Base-by-base conservation (phyloP, 1,284 basidiomycete genomes). In the Ustilago crameri region DNA sequence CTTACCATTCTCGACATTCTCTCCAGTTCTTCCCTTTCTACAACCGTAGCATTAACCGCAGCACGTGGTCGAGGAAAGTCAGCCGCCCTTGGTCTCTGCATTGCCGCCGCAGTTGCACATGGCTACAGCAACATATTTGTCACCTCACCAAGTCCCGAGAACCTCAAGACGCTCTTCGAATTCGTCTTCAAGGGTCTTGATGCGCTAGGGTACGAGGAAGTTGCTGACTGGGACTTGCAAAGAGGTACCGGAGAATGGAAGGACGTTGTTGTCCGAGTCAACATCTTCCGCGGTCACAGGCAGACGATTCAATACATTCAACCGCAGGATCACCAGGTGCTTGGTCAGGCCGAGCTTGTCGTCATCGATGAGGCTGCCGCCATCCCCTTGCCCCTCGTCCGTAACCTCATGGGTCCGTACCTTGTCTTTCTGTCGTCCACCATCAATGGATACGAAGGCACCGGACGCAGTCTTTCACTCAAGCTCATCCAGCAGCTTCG, bases 401-500 rank as follows among this genome's bases (percentile, higher is more conserved):
- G 91, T 69, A 93, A 93, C 78, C 90, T 98, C 62, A 90, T 99
- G 66, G 96, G 96, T 0, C 95, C 95, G 0, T 98, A 98, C 85
- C 91, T 98, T 41, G 94, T 98, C 50, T 98, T 98, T 87, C 91
- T 98, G 87, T 93, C 94, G 1, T 96, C 93, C 18, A 99, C 96
- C 2, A 95, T 98, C 86, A 98, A 98, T 82, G 96, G 96, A 43
- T 99, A 99, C 85, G 96, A 98, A 86, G 96, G 96, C 20, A 98
- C 96, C 0, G 96, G 96, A 18, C 91, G 96, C 34, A 97, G 94
- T 2, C 89, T 99, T 45, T 95, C 93, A 45, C 91, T 99, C 76
- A 99, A 99, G 84, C 91, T 99, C 59, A 92, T 99, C 69, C 92
- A 98, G 84, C 95, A 98, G 84, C 89, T 98, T 3, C 91, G 96